These are phyloP conservation scores for Zalaria obscura DNA, from an alignment of 2,329 filamentous ascomycete species.

Conservation along the genomic window DNA sequence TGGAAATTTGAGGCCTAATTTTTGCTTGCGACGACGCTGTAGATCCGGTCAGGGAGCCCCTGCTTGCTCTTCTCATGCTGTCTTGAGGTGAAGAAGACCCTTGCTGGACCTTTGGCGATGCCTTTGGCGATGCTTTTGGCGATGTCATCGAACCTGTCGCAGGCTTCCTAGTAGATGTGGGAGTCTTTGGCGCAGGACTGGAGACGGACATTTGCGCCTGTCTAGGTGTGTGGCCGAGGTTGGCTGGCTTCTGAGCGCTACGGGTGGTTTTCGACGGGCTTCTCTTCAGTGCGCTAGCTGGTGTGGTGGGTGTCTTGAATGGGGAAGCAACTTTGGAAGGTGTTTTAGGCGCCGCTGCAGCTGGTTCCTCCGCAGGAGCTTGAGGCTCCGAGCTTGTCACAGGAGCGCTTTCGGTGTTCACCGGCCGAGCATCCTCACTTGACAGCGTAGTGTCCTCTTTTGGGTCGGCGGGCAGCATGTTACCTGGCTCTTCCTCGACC, in stretches of 20 bases:
- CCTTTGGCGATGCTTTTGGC: slow-evolving; percentile 1
- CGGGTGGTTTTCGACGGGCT: not conserved
- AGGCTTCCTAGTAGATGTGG: slow-evolving; percentile 5
- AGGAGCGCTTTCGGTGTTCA: not conserved
- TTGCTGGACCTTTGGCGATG: not conserved
- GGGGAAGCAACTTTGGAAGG: not conserved
- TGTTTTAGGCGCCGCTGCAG: not conserved
- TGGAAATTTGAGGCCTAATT: slow-evolving; percentile 10
- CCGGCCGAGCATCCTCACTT: not conserved
- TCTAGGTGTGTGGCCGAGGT: slow-evolving; percentile 1
- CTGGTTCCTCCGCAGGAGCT: not conserved
- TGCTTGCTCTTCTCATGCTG: slow-evolving; percentile 8
- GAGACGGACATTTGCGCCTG: slow-evolving; percentile 1
- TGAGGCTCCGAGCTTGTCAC: too few relatives aligned
- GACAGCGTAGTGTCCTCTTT: slow-evolving; percentile 6
- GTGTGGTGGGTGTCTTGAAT: not conserved
- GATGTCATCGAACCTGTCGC: slow-evolving; percentile 4
- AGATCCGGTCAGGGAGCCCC: slow-evolving; percentile 18
- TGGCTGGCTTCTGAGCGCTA: not conserved
- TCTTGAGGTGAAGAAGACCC: too few relatives aligned
- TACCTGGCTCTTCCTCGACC: slow-evolving; percentile 25
- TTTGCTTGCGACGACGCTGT: slow-evolving; percentile 18
- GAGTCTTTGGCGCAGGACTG: slow-evolving; percentile 1
- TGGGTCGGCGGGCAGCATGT: slow-evolving; percentile 21
- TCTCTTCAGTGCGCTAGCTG: not conserved